Conservation (phyloP, 2,329 filamentous ascomycete species). For the Ceratocystis papillata region DNA sequence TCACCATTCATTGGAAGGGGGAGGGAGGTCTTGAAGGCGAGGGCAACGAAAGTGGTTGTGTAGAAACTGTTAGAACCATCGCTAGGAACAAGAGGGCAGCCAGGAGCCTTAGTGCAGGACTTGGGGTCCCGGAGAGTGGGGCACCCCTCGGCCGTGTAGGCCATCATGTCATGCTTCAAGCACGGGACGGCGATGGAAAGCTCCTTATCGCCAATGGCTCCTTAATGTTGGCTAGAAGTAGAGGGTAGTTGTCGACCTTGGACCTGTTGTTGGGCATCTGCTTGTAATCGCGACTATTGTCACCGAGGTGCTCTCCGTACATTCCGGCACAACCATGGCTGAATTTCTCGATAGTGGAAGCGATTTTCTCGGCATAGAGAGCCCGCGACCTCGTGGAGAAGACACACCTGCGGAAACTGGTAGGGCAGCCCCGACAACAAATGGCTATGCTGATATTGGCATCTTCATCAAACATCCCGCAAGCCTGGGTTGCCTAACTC, state of each 20-base stretch:
- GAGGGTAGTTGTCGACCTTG: slow-evolving; percentile 54
- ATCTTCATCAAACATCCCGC: slow-evolving; percentile 36
- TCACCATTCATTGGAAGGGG: not conserved
- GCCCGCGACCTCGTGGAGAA: slow-evolving; percentile 41
- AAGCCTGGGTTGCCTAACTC: slow-evolving; percentile 31
- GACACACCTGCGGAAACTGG: slow-evolving; percentile 50
- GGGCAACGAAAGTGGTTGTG: not conserved
- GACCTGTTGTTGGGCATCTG: slow-evolving; percentile 48
- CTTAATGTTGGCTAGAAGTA: slow-evolving; percentile 49
- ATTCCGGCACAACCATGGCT: slow-evolving; percentile 55
- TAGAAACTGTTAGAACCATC: slow-evolving; percentile 32
- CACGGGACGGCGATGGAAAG: slow-evolving; percentile 59
- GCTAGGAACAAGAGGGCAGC: slow-evolving; percentile 46
- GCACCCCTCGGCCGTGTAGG: slow-evolving; percentile 50
- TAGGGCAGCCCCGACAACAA: slow-evolving; percentile 62
- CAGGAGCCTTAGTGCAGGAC: slow-evolving; percentile 37
- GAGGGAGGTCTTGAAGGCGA: not conserved
- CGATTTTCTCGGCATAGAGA: slow-evolving; percentile 53
- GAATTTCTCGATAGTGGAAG: slow-evolving; percentile 47
- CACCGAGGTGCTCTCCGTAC: slow-evolving; percentile 55
- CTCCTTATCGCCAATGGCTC: slow-evolving; percentile 45
- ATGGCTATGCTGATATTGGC: slow-evolving; percentile 60
- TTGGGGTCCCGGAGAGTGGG: slow-evolving; percentile 40
- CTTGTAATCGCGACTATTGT: slow-evolving; percentile 62
- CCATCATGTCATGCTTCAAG: slow-evolving; percentile 54